Evolutionary conservation across 306 rosid genomes (phyloP).

Genomic region (barrel medic (Medicago truncatula)): MtrunA17r5.0-ANR NC_053042.1:35401001-35401500

Average conservation of each 20-base stretch:
- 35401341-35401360: conserved; percentile 37
- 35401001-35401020: conserved; percentile 16
- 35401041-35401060: neutral
- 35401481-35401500: conserved; percentile 2
- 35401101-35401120: conserved; percentile 43
- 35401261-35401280: conserved; percentile 40
- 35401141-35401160: neutral
- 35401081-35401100: conserved; percentile 8
- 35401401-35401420: conserved; percentile 27
- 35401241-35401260: conserved; percentile 45
- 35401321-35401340: conserved; percentile 31
- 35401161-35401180: conserved; percentile 26
- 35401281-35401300: neutral
- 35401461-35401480: conserved; percentile 1
- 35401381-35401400: conserved; percentile 13
- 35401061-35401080: neutral
- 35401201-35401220: conserved; percentile 25
- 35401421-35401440: conserved; percentile 33
- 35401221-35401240: conserved; percentile 29
- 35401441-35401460: conserved; percentile 35
- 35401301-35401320: conserved; percentile 30
- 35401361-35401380: conserved; percentile 40
- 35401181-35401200: conserved; percentile 5
- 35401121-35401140: conserved; percentile 33
- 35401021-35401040: neutral